Evolutionary conservation across 2,329 filamentous ascomycete species (phyloP).

Genomic region (Ramularia endophylla): DNA sequence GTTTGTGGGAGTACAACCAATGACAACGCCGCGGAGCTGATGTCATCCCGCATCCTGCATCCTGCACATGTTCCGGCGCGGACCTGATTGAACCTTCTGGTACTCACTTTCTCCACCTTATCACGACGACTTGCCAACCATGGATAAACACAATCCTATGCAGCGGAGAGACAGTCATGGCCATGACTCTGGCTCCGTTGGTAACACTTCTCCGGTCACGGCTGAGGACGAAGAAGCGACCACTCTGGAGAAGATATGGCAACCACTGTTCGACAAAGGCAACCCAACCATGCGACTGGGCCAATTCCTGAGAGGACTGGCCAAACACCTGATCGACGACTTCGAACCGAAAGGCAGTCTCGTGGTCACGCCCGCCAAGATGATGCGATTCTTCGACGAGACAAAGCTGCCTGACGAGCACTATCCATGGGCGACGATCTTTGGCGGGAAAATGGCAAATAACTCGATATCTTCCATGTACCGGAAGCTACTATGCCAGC

Average conservation of each 20-base stretch:
- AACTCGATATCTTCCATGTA: slow-evolving; percentile 41
- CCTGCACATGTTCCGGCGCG: too few species aligned
- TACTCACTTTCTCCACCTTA: too few species aligned
- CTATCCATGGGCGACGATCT: slow-evolving; percentile 56
- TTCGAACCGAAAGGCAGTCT: slow-evolving; percentile 61
- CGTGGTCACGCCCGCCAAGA: slow-evolving; percentile 69
- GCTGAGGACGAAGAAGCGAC: slow-evolving; percentile 43
- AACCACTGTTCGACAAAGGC: slow-evolving; percentile 64
- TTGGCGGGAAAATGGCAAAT: slow-evolving; percentile 38
- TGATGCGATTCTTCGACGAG: slow-evolving; percentile 66
- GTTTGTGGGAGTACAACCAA: too few species aligned
- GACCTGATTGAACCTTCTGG: too few species aligned
- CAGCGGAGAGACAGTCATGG: too few species aligned
- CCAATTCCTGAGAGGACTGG: slow-evolving; percentile 67
- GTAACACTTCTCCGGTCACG: too few species aligned
- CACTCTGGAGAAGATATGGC: slow-evolving; percentile 68
- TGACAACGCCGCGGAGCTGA: too few species aligned
- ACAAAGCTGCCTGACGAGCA: slow-evolving; percentile 59
- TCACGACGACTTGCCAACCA: too few species aligned
- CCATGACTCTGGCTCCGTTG: too few species aligned
- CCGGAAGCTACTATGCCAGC: slow-evolving; percentile 42
- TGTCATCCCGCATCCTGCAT: too few species aligned
- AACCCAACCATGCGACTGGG: slow-evolving; percentile 62
- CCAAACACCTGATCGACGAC: slow-evolving; percentile 66
- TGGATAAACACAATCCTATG: too few species aligned